phyloP scores from a whole-genome alignment of 805 yeast species.

The Danielia oregonensis region DNA sequence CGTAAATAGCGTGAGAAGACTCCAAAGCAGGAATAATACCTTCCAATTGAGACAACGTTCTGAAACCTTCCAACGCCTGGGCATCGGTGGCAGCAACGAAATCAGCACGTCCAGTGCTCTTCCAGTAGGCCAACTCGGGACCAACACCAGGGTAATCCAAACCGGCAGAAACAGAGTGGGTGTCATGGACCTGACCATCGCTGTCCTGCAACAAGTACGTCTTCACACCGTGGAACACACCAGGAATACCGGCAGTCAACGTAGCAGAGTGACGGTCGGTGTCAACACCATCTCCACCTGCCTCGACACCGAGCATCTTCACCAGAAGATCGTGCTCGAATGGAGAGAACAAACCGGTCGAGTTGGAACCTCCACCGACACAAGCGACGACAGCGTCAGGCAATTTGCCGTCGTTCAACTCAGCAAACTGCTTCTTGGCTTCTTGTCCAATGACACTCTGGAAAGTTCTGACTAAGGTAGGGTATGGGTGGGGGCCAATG shows the following conservation, averaged over 20 bases:
- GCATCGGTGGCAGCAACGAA: constrained; percentile 93
- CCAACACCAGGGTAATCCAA: constrained; percentile 99
- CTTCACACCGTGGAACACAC: constrained; percentile 97
- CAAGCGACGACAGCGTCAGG: constrained; percentile 97
- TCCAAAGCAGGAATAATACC: constrained; percentile 99
- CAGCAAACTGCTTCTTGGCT: constrained; percentile 85
- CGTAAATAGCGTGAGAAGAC: constrained; percentile 93
- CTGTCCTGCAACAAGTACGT: constrained; percentile 86
- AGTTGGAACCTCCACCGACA: constrained; percentile 99
- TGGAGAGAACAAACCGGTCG: constrained; percentile 93
- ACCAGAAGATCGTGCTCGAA: constrained; percentile 81
- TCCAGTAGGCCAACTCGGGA: constrained; percentile 96
- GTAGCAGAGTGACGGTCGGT: constrained; percentile 93
- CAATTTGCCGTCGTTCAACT: constrained; percentile 71
- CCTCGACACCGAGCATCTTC: constrained; percentile 89
- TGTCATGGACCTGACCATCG: constrained; percentile 97
- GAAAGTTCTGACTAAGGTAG: constrained; percentile 96
- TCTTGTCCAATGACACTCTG: constrained; percentile 96
- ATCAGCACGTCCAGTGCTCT: constrained; percentile 85
- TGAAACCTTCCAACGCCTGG: constrained; percentile 91
- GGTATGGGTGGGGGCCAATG: constrained; percentile 99
- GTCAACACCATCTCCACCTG: constrained; percentile 96
- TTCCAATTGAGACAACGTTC: constrained; percentile 82
- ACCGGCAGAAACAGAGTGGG: constrained; percentile 98
- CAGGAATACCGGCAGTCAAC: constrained; percentile 89